Conservation (phyloP, 257 asterid genomes). For the Galeopsis tetrahit region DNA sequence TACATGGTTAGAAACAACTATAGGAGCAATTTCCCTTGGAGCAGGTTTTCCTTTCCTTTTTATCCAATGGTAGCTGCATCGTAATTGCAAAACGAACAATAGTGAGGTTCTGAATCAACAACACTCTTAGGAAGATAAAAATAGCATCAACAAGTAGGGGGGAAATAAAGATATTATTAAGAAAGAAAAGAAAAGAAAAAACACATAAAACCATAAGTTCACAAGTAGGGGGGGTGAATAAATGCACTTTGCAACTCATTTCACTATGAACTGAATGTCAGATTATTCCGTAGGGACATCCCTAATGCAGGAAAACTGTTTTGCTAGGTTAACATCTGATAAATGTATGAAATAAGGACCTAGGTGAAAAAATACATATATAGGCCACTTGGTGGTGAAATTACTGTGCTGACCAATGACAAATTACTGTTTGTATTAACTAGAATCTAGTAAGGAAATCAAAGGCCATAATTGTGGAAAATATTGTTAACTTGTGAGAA, state of each 20-base stretch:
- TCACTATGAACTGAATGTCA: constrained; percentile 18
- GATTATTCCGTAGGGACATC: constrained; percentile 11
- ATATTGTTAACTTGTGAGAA: neutral
- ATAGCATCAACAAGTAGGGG: constrained; percentile 16
- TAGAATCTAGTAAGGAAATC: neutral
- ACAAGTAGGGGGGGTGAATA: no score
- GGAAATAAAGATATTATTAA: no score
- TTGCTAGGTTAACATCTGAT: neutral
- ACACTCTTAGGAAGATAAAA: neutral
- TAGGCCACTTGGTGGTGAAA: constrained; percentile 18
- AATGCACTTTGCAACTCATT: constrained; percentile 4
- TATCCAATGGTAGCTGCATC: constrained; percentile 96
- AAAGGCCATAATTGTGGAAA: neutral
- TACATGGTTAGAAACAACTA: constrained; percentile 92
- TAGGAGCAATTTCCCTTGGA: constrained; percentile 89
- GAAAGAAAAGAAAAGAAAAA: no score
- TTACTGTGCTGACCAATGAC: constrained; percentile 5
- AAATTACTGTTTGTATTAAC: neutral
- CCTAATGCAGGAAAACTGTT: neutral
- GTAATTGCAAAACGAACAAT: constrained; percentile 20
- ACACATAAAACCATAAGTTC: no score
- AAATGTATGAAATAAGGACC: neutral
- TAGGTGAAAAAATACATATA: neutral
- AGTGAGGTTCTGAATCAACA: constrained; percentile 31
- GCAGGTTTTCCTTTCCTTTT: constrained; percentile 93